Conservation (phyloP, 2,329 filamentous ascomycete genomes). For the Fusarium praegraminearum region DNA sequence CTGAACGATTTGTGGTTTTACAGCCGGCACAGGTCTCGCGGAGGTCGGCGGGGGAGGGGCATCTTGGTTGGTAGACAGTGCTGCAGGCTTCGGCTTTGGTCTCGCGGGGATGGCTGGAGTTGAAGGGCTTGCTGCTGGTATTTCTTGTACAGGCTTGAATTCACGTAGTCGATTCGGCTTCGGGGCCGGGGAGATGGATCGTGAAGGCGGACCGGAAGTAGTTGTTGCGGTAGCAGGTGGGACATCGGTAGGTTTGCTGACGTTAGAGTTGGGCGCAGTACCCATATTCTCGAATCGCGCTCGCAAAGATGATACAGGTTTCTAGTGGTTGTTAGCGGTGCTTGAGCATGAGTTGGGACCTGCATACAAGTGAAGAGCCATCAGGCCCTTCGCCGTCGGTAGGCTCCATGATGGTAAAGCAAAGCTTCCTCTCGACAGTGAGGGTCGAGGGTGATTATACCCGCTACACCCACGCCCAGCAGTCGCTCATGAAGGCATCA, state of each 20-base stretch:
- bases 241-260: slow-evolving; percentile 39
- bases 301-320: slow-evolving; percentile 83
- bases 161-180: slow-evolving; percentile 60
- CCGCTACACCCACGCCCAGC: slow-evolving; percentile 54
- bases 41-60: slow-evolving; percentile 44
- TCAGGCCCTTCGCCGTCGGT: slow-evolving; percentile 70
- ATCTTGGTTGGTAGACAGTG: slow-evolving; percentile 40
- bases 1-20: slow-evolving; percentile 43
- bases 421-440: slow-evolving; percentile 45
- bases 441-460: slow-evolving; percentile 50
- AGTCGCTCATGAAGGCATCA: slow-evolving; percentile 49
- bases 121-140: slow-evolving; percentile 49
- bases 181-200: slow-evolving; percentile 55
- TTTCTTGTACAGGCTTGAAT: slow-evolving; percentile 55
- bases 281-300: slow-evolving; percentile 84
- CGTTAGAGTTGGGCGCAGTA: slow-evolving; percentile 36
- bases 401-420: slow-evolving; percentile 49
- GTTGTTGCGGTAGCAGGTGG: slow-evolving; percentile 42
- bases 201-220: slow-evolving; percentile 45
- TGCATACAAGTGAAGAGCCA: slow-evolving; percentile 78
- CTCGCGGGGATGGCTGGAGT: slow-evolving; percentile 50
- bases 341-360: not conserved
- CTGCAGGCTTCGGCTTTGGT: slow-evolving; percentile 47
- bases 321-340: slow-evolving; percentile 61
- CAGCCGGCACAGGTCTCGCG: slow-evolving; percentile 41